Percentiles rank a stretch among this genome's conserved stretches.
These are phyloP conservation scores for Candida stauntonica DNA, from an alignment of 805 yeast genomes.

Conservation along the genomic window DNA sequence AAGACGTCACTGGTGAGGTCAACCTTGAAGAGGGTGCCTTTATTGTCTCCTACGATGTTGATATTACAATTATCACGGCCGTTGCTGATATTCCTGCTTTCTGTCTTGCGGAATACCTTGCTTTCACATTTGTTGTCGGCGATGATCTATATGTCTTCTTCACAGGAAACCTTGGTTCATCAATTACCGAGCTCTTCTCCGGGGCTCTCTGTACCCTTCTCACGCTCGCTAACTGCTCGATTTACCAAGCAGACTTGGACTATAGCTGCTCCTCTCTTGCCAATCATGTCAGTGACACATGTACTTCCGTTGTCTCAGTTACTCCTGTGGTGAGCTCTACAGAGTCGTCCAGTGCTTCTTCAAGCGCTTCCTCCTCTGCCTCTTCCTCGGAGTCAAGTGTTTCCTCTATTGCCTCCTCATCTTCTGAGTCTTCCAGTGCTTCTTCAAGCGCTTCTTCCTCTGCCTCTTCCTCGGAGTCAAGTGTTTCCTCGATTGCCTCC, in stretches of 20 bases:
- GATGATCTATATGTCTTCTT: constrained; percentile 13
- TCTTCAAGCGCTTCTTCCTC: constrained; percentile 1
- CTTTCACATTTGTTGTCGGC: constrained; percentile 5
- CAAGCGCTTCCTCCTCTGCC: constrained; percentile 1
- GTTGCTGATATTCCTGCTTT: neutral
- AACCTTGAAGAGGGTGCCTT: constrained; percentile 18
- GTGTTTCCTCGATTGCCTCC: neutral
- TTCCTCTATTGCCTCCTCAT: constrained; percentile 1
- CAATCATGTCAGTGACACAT: neutral
- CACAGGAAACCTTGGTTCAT: constrained; percentile 18
- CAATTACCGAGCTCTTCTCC: constrained; percentile 3
- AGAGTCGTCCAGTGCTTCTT: constrained; percentile 1
- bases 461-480: neutral
- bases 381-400: neutral
- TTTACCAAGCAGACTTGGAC: constrained; percentile 7
- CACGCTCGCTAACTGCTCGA: constrained; percentile 6
- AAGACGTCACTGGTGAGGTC: constrained; percentile 10
- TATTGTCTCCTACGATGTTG: constrained; percentile 9
- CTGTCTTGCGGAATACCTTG: constrained; percentile 9
- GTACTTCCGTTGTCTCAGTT: constrained; percentile 1
- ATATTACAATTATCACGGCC: constrained; percentile 1
- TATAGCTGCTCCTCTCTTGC: constrained; percentile 11
- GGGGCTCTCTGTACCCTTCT: constrained; percentile 8
- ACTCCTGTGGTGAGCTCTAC: neutral
- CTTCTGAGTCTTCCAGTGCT: constrained; percentile 1